Evolutionary conservation across 768 basidiomycete species (phyloP).

Genomic region (Panus rudis): DNA sequence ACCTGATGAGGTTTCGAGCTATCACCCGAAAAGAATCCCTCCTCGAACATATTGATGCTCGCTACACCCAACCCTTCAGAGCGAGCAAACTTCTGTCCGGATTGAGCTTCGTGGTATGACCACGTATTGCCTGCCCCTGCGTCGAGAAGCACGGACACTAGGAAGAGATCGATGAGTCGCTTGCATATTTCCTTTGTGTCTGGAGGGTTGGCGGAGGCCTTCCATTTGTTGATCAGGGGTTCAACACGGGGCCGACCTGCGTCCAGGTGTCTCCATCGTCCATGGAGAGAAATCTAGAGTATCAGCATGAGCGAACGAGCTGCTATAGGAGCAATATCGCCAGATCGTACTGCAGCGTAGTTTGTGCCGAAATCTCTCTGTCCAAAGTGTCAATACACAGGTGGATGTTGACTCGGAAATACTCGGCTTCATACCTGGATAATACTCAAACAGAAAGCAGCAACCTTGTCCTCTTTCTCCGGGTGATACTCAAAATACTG

Average conservation of each 20-base stretch:
- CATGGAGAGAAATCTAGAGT: constrained; percentile 74
- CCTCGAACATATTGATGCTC: constrained; percentile 81
- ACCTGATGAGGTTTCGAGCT: constrained; percentile 58
- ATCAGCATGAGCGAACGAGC: not conserved
- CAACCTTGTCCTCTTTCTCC: constrained; percentile 61
- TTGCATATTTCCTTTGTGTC: constrained; percentile 55
- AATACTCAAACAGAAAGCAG: constrained; percentile 66
- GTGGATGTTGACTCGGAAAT: not conserved
- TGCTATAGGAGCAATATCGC: not conserved
- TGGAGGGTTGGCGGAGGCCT: constrained; percentile 30
- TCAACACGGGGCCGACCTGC: constrained; percentile 56
- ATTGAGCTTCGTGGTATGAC: constrained; percentile 60
- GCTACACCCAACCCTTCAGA: constrained; percentile 88
- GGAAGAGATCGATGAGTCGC: constrained; percentile 82
- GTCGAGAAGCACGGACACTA: constrained; percentile 88
- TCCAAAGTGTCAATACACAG: not conserved
- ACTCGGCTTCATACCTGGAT: constrained; percentile 53
- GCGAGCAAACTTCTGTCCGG: constrained; percentile 48
- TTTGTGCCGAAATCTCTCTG: constrained; percentile 78
- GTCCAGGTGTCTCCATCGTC: constrained; percentile 87
- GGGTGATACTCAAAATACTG: constrained; percentile 85
- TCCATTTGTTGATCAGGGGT: constrained; percentile 56
- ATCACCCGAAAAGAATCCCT: constrained; percentile 75
- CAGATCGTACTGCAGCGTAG: constrained; percentile 48
- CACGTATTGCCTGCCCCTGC: constrained; percentile 87